Evolutionary conservation across 768 basidiomycete species (phyloP), one percentile per base, ranked within the genome.

Genomic region (Solioccasus polychromus): DNA sequence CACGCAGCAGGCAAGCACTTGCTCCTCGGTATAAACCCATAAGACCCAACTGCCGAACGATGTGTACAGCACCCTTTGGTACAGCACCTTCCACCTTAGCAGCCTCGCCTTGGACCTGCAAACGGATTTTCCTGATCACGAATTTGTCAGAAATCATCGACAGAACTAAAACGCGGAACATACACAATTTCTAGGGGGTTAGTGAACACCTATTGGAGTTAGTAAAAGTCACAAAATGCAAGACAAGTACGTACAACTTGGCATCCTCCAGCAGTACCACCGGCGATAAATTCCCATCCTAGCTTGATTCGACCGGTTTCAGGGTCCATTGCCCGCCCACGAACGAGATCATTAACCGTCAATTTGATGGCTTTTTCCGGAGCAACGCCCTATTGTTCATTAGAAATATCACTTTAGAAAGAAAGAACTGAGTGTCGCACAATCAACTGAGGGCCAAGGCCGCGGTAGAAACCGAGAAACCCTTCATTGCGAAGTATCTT

Each of bases 331-430:
- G 85, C 83, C 40, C 80, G 78, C 20, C 79, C 74, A 26, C 96
- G 83, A 19, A 99, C 75, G 44, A 95, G 69, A 61, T 96, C 95
- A 70, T 97, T 98, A 38, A 99, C 87, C 2, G 96, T 96, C 50
- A 99, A 70, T 66, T 99, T 99, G 68, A 99, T 96, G 10, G 96
- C 96, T 72, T 96, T 96, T 68, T 96, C 92, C 10, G 92, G 92
- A 26, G 92, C 92, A 39, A 96, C 91, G 49, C 92, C 92, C 92
- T 94, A 38, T 42, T 26, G 22, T 35, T 40, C 17, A 47, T 31
- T 15, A 59, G 47, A 20, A 23, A 8, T 29, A 18, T 47, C 28
- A n/a, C 10, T 32, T 15, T n/a, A n/a, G n/a, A n/a, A n/a, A 19
- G 15, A 23, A 24, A 14, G 24, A 7, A 37, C 30, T 12, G 38